These are phyloP conservation scores for Carex sylvatica DNA, from an alignment of 202 grass and related monocot genomes.

Conservation along the genomic window DNA sequence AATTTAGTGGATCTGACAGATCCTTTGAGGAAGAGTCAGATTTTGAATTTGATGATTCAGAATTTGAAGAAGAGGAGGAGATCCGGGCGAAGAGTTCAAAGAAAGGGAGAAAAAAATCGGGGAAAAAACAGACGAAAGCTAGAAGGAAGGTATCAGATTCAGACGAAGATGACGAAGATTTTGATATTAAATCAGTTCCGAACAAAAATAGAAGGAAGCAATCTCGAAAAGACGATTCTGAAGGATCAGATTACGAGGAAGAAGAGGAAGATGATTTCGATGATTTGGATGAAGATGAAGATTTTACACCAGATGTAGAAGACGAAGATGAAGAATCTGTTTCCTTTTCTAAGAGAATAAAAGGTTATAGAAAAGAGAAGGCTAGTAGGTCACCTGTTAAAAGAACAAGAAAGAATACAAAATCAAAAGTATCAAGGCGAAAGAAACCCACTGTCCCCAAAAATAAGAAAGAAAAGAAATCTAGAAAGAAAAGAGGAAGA, in stretches of 20 bases:
- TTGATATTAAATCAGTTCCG: slow-evolving; percentile 16
- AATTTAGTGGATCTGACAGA: slow-evolving; percentile 36
- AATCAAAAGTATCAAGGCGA: slow-evolving; percentile 34
- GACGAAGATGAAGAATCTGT: slow-evolving; percentile 58
- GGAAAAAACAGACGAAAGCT: slow-evolving; percentile 14
- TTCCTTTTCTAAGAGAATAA: slow-evolving; percentile 32
- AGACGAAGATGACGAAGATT: slow-evolving; percentile 34
- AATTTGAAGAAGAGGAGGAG: slow-evolving; percentile 48
- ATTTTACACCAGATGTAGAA: slow-evolving; percentile 42
- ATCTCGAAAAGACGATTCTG: slow-evolving; percentile 20
- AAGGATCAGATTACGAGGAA: slow-evolving; percentile 26
- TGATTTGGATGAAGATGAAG: slow-evolving; percentile 35
- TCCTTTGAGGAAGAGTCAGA: slow-evolving; percentile 42
- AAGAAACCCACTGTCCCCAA: slow-evolving; percentile 30
- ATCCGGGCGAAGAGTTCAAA: slow-evolving; percentile 19
- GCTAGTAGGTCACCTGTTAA: slow-evolving; percentile 25
- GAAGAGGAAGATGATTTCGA: slow-evolving; percentile 57
- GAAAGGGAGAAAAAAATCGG: slow-evolving; percentile 43
- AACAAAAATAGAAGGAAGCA: slow-evolving; percentile 23
- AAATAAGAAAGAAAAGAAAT: slow-evolving; percentile 20
- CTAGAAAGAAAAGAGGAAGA: slow-evolving; percentile 12
- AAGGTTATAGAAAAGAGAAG: slow-evolving; percentile 31
- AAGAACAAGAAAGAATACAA: slow-evolving; percentile 31
- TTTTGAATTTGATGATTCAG: slow-evolving; percentile 20
- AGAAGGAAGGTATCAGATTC: slow-evolving; percentile 33